Evolutionary conservation across 495 filamentous ascomycete species (phyloP), one percentile per base, ranked within the genome.

Genomic region (Penicillium pancosmium): DNA sequence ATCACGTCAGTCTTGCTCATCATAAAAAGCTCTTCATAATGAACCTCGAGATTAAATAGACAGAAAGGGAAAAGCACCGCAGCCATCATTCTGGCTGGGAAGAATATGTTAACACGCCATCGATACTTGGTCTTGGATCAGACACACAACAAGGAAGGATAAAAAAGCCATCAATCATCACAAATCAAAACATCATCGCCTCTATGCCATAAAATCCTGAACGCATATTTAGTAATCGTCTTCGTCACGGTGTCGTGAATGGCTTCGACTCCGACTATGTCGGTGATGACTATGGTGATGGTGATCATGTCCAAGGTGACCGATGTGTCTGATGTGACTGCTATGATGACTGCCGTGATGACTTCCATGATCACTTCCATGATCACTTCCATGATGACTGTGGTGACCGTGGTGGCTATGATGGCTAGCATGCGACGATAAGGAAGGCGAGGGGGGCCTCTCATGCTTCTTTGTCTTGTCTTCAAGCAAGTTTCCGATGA

Each of bases 401-500:
- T 63, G 67, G 27, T 46, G 49, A 31, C 41, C 34, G 40, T 61
- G 52, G n/a, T 63, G 58, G 5, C 41, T 49, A 57, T 66, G 62
- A n/a, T 59, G 54, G 58, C 69, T 50, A 34, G 4, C 34, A 55
- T 56, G 55, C 52, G 54, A n/a, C 9, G 33, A n/a, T 6, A 21
- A 50, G 48, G 50, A 12, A 23, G 23, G 41, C 56, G 57, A 50
- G 48, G 54, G 63, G 41, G 63, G 54, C 5, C 54, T 56, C 33
- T 55, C 61, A 57, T 64, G 61, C 49, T 75, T 68, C 56, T 78
- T 77, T 34, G 77, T 52, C 46, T 77, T 74, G 47, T 78, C 63
- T 50, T 76, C 73, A 2, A 81, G 5, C 9, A 78, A 70, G 52
- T 77, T 82, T 2, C 81, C 81, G 4, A 78, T 50, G 15, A 84